Percentiles rank a stretch among this genome's conserved stretches.
phyloP scores from a whole-genome alignment of 495 filamentous ascomycete genomes.

The Haplographium delicatum region DNA sequence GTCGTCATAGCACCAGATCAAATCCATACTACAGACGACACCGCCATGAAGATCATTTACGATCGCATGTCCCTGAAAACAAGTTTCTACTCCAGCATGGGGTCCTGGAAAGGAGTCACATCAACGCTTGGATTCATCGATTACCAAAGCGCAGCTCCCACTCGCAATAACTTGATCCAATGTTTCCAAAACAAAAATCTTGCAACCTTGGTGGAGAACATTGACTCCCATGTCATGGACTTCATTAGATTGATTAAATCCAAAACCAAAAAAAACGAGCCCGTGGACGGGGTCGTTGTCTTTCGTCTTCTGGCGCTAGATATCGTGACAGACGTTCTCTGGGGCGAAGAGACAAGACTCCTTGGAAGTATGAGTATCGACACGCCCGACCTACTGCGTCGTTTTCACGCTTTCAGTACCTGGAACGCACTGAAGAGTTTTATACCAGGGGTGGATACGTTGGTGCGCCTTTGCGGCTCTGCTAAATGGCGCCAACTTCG shows the following conservation, averaged over 20 bases:
- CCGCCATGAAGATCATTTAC: neutral
- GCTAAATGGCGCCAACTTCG: neutral
- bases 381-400: neutral
- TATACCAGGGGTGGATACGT: neutral
- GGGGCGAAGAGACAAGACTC: neutral
- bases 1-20: neutral
- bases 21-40: neutral
- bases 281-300: conserved; percentile 2
- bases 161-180: conserved; percentile 5
- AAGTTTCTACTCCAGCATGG: conserved; percentile 3
- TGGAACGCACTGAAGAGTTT: conserved; percentile 5
- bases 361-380: neutral
- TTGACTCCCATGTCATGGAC: neutral
- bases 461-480: neutral
- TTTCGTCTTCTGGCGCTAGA: conserved; percentile 1
- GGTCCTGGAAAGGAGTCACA: conserved; percentile 6
- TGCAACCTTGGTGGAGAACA: conserved; percentile 1
- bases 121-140: conserved; percentile 8
- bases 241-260: neutral
- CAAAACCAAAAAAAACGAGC: neutral
- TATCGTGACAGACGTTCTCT: conserved; percentile 4
- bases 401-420: conserved; percentile 1
- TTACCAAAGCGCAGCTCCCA: conserved; percentile 1
- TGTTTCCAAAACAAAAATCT: conserved; percentile 8
- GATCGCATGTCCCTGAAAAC: conserved; percentile 1